Percentiles rank a stretch among this genome's conserved stretches.
Conservation (phyloP, 441 rosid genomes). For the Eutrema salsugineum region DNA sequence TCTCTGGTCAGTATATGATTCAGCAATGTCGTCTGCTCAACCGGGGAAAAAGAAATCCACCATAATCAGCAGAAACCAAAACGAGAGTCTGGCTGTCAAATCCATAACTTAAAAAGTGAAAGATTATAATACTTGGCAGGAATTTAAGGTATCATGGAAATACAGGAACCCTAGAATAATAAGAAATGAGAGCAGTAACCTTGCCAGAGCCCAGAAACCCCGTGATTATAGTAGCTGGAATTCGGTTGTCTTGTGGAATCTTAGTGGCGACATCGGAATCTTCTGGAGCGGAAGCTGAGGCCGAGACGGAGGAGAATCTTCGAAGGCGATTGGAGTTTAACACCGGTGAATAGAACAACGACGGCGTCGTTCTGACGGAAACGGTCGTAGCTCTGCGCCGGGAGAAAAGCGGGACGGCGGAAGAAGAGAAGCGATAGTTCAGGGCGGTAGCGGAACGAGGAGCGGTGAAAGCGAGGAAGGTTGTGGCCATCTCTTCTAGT, state of each 20-base stretch:
- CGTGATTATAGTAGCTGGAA: slow-evolving; percentile 95
- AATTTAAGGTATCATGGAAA: not conserved
- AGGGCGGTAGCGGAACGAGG: slow-evolving; percentile 33
- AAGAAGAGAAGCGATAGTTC: slow-evolving; percentile 33
- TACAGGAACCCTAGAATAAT: not conserved
- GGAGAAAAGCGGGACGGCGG: slow-evolving; percentile 30
- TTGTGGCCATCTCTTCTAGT: slow-evolving; percentile 56
- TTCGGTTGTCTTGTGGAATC: slow-evolving; percentile 73
- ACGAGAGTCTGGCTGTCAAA: not conserved
- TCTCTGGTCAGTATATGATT: slow-evolving; percentile 90
- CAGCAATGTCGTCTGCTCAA: slow-evolving; percentile 75
- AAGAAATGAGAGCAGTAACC: slow-evolving; percentile 35
- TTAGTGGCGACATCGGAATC: slow-evolving; percentile 61
- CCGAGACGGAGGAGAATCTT: slow-evolving; percentile 51
- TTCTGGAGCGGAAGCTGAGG: slow-evolving; percentile 50
- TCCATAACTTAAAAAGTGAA: too few species aligned
- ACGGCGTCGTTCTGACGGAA: slow-evolving; percentile 25
- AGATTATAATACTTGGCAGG: not conserved
- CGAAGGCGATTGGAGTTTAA: slow-evolving; percentile 29
- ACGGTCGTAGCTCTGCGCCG: slow-evolving; percentile 19
- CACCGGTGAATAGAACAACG: slow-evolving; percentile 27
- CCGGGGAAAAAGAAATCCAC: not conserved
- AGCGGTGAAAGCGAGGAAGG: slow-evolving; percentile 43
- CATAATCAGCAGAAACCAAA: not conserved
- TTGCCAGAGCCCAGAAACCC: slow-evolving; percentile 95